Evolutionary conservation across 352 stramenopile species (phyloP), one percentile per base, ranked within the genome.

Genomic region (Globisporangium nunn): DNA sequence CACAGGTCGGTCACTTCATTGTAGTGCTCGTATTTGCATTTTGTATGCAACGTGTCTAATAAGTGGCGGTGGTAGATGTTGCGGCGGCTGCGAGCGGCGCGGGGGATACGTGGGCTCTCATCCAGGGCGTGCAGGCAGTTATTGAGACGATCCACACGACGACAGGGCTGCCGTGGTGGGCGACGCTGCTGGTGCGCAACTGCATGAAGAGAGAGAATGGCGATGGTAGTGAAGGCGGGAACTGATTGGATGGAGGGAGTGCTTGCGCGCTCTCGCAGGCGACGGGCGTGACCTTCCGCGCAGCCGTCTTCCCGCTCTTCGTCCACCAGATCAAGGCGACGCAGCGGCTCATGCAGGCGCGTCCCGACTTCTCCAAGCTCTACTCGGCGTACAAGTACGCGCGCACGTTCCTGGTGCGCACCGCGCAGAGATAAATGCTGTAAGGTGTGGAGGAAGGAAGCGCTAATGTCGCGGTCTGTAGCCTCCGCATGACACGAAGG

Each of bases 381-480:
- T 74, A 85, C 65, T 88, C 78, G 39, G 72, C 80, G 15, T 91
- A 86, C 72, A 78, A 83, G 58, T 91, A 87, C 54, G 80, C 80
- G 4, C 63, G 80, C 12, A 86, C 75, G 11, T 91, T 88, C 50
- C 72, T 71, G 49, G 80, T 91, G 72, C 44, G 49, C 4, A 48
- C 40, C 4, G 28, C 37, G 28, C 31, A 37, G 31, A 8, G 31
- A 8, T 5, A 8, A 37, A 37, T 37, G 63, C 37, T 59, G 54
- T n/a, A 2, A 50, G 4, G 11, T 50, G 44, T 2, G 3, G 23
- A 23, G 23, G 23, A 23, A 23, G 44, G 15, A 33, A 8, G 6
- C 4, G n/a, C 44, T 33, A 23, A 50, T 18, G 44, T 49, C 12
- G 23, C 18, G 14, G 8, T 29, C 44, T 50, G 1, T 56, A 84